Conservation (phyloP, 208 protist species). For the Acanthamoeba healyi region DNA sequence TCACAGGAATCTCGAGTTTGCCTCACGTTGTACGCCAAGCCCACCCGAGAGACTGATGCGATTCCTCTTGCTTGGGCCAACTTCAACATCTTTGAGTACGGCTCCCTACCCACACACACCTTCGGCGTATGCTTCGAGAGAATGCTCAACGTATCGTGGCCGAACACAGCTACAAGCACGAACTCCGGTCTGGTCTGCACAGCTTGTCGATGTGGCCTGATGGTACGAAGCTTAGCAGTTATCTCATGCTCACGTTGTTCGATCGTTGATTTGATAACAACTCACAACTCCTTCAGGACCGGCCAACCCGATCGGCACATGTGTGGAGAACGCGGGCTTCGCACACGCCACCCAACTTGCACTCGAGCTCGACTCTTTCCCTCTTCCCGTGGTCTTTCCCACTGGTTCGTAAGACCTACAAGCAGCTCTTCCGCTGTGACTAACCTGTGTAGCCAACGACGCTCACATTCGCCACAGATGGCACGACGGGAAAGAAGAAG, state of each 20-base stretch:
- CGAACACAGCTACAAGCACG: conserved; percentile 34
- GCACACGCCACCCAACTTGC: not conserved
- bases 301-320: conserved; percentile 82
- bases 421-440: not conserved
- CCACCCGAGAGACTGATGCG: not conserved
- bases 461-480: not conserved
- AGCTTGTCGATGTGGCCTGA: conserved; percentile 33
- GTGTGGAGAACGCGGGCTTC: not conserved
- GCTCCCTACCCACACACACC: too few relatives aligned
- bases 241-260: too few relatives aligned
- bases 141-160: too few relatives aligned
- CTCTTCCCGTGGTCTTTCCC: conserved; percentile 62
- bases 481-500: conserved; percentile 27
- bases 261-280: conserved; percentile 9
- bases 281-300: conserved; percentile 72
- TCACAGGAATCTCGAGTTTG: conserved; percentile 10
- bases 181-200: conserved; percentile 11
- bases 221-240: not conserved
- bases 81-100: conserved; percentile 53
- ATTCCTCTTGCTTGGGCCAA: conserved; percentile 36
- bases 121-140: too few relatives aligned
- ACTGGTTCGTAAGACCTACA: not conserved
- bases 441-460: too few relatives aligned
- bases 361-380: conserved; percentile 18
- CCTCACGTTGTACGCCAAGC: not conserved